Evolutionary conservation across 1,284 basidiomycete genomes (phyloP), one percentile per base, ranked within the genome.

Genomic region (Pseudozyma flocculosa): DNA sequence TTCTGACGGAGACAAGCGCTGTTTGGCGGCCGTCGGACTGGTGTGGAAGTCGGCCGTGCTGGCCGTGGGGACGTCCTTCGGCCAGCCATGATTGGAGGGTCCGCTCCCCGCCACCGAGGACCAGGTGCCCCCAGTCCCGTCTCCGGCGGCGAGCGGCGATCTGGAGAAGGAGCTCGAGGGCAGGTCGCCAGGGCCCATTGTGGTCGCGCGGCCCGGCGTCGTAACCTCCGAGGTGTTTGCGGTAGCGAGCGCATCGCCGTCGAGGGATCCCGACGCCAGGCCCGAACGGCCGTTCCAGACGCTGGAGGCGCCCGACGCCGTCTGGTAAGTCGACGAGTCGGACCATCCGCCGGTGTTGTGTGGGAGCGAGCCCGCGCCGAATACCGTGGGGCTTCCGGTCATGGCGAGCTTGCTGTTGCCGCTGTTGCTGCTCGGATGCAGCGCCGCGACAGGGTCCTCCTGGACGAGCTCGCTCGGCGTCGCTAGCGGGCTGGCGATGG

Each of bases 181-280:
- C 4, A 43, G 34, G 7, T 61, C 51, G 43, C 52, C 53, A 14
- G 51, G 39, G 24, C 56, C 58, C 9, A 58, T 40, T 11, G 54
- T 41, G n/a, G 48, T 29, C n/a, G 19, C 52, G 8, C 62, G 50
- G 18, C 49, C 37, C 11, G 62, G 62, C 7, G 62, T 65, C 51
- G 43, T 65, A 21, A 65, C 62, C 24, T 54, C 61, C 21, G 62
- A 65, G 17, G 62, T 48, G 22, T 54, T 49, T 17, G 62, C 62
- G 5, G 62, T 61, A 14, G 38, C 50, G 38, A 57, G 46, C 13
- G 58, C 58, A 34, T 65, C 62, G 21, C 54, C 51, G 40, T 65
- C 62, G 30, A 56, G 50, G 36, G 54, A 54, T 14, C 50, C 47
- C 44, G 51, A 51, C 4, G 11, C 39, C 5, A 40, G 18, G 10